Evolutionary conservation across 2,329 filamentous ascomycete genomes (phyloP).

Genomic region (Pyricularia sp.): DNA sequence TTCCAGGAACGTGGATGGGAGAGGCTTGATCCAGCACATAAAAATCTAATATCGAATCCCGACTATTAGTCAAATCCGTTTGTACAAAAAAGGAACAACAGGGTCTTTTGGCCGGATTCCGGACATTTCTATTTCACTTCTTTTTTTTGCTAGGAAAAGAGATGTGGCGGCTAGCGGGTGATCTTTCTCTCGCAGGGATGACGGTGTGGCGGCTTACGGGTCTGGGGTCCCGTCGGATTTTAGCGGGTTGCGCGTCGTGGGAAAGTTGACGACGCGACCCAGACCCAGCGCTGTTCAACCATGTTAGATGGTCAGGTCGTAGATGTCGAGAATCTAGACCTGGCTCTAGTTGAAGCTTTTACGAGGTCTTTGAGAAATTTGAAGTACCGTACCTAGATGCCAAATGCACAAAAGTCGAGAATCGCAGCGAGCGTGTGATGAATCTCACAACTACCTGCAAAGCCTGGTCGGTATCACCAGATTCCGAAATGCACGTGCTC

Average conservation of each 20-base stretch:
- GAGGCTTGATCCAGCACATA: background rate
- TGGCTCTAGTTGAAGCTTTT: too few relatives aligned
- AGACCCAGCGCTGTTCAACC: too few relatives aligned
- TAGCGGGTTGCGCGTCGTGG: background rate
- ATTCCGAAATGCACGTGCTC: background rate
- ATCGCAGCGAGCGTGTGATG: too few relatives aligned
- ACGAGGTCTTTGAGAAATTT: background rate
- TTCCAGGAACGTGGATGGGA: background rate
- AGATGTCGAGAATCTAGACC: background rate
- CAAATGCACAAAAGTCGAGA: too few relatives aligned
- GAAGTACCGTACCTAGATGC: too few relatives aligned
- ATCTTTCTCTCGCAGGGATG: background rate
- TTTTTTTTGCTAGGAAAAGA: background rate
- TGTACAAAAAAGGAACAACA: background rate
- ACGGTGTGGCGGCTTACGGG: background rate
- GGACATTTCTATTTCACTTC: background rate
- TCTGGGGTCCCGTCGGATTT: background rate
- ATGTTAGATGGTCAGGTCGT: background rate
- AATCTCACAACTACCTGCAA: too few relatives aligned
- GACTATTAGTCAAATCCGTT: background rate
- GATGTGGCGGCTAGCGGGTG: background rate
- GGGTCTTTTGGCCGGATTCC: background rate
- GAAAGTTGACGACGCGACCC: background rate
- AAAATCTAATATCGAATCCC: background rate
- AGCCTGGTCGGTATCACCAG: background rate